phyloP scores from a whole-genome alignment of 345 rosid genomes.

The Cochlearia excelsa region DNA sequence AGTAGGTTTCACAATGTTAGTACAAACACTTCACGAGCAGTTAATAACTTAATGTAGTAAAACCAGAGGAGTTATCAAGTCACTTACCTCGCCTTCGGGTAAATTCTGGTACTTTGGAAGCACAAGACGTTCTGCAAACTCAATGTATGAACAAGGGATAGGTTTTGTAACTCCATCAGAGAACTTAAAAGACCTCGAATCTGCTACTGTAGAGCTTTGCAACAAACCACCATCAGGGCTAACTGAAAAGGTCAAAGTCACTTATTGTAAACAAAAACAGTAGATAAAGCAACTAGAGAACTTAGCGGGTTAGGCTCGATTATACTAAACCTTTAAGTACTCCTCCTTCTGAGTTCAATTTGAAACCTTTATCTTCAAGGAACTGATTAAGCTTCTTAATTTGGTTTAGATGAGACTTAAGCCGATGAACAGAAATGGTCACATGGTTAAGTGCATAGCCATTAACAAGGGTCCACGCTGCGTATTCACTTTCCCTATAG shows the following conservation, averaged over 20 bases:
- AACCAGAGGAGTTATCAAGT: background rate
- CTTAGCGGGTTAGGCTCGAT: background rate
- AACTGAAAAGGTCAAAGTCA: constrained; percentile 41
- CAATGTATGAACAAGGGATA: constrained; percentile 92
- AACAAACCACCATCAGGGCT: constrained; percentile 90
- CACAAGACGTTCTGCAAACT: constrained; percentile 93
- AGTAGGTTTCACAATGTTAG: constrained; percentile 9
- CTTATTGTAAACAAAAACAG: background rate
- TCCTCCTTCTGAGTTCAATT: constrained; percentile 85
- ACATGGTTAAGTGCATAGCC: constrained; percentile 95
- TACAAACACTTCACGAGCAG: constrained; percentile 3
- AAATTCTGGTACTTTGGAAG: constrained; percentile 59
- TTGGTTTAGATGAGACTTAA: constrained; percentile 61
- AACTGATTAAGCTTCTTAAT: constrained; percentile 65
- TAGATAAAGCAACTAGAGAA: no score
- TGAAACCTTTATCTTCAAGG: constrained; percentile 63
- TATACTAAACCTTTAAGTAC: constrained; percentile 66
- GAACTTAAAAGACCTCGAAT: constrained; percentile 59
- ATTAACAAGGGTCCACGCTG: constrained; percentile 97
- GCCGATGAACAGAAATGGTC: constrained; percentile 73
- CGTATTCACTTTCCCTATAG: constrained; percentile 87
- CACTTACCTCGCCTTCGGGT: constrained; percentile 54
- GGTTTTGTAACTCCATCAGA: constrained; percentile 59
- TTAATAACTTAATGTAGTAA: background rate
- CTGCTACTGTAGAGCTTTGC: constrained; percentile 96